Base-by-base conservation (phyloP, 2,329 filamentous ascomycete genomes). In the Diaporthe nobilis region DNA sequence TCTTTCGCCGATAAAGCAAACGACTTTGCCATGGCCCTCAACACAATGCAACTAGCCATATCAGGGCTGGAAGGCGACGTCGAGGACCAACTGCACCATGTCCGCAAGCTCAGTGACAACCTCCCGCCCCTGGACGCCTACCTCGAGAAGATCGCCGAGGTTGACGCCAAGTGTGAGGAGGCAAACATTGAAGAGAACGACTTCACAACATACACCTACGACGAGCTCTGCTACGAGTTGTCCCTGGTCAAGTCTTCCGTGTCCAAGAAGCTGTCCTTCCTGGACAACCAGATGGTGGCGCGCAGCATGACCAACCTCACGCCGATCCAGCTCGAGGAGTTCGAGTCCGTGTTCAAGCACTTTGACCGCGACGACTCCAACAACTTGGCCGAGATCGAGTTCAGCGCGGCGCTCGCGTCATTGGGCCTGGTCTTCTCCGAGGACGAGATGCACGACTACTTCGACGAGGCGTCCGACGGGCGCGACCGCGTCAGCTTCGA, bases 121-220 rank as follows among this genome's bases (percentile, higher is more conserved):
- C 88, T 99, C 17, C 90, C 94, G 12, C 96, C 96, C 4, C 89
- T 99, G n/a, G 95, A 98, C 80, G 91, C 94, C 76, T 99, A 97
- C 82, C 90, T 99, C 55, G 92, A 95, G 78, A 94, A 95, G 78
- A 98, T 99, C 82, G 94, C 92, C 20, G 92, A 91, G 15, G 90
- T 98, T 65, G 96, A 98, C 81, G 91, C 92, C 78, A 95, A 98
- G 85, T 99, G 97, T 83, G 91, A 93, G 76, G 96, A 98, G 86
- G 97, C 97, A 77, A 98, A 99, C 83, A 98, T 99, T 78, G 97
- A 99, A 85, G 97, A 99, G 82, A 99, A 99, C 84, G 97, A 99
- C 86, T 98, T 97, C 84, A 99, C 97, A n/a, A 98, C 96, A 12
- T 98, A 98, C 85, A 98, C 96, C 13, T 97, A 98, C 83, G 97